These are phyloP conservation scores for Schizonepeta tenuifolia DNA, from an alignment of 257 asterid species.

Conservation along the genomic window DNA sequence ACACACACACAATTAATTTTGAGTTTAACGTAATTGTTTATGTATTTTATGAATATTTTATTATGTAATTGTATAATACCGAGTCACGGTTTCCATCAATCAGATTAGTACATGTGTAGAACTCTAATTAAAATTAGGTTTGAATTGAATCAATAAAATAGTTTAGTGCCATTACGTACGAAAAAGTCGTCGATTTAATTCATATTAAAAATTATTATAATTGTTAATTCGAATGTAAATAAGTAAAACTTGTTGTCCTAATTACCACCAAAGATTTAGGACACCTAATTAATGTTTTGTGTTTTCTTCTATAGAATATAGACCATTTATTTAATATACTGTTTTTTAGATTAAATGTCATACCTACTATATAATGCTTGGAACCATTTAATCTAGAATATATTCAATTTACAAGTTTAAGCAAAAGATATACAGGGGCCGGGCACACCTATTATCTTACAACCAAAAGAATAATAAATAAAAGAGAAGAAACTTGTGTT, in stretches of 20 bases:
- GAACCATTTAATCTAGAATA: background rate
- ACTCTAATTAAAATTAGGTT: background rate
- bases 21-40: too few relatives aligned
- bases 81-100: too few relatives aligned
- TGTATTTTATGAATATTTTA: too few relatives aligned
- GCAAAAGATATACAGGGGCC: too few relatives aligned
- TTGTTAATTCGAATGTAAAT: background rate
- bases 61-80: too few relatives aligned
- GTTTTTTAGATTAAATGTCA: background rate
- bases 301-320: background rate
- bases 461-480: background rate
- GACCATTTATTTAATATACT: background rate
- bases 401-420: background rate
- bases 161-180: background rate
- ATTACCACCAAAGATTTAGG: constrained; percentile 35
- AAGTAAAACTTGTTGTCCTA: constrained; percentile 29
- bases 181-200: background rate
- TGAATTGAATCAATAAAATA: background rate
- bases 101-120: background rate
- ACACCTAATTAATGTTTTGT: constrained; percentile 15
- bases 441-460: background rate
- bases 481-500: background rate
- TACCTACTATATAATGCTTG: background rate
- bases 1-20: too few relatives aligned
- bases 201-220: background rate